Conservation (phyloP, 495 filamentous ascomycete species). For the Penicillium diatomitis region DNA sequence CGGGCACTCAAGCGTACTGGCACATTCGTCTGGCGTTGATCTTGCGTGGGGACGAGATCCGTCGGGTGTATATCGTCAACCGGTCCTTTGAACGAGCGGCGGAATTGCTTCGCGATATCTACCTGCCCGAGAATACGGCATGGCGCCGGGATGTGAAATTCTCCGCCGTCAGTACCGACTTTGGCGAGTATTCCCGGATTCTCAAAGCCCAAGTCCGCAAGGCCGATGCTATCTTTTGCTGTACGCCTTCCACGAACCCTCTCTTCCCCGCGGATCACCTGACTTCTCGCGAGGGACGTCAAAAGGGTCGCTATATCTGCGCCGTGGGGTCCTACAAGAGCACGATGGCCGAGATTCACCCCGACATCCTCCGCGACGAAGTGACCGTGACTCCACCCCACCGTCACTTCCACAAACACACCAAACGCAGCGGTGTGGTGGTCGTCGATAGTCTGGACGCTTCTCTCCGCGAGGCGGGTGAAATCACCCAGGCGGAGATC, state of each 20-base stretch:
- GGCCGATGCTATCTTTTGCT: slow-evolving; percentile 75
- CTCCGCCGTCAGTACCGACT: slow-evolving; percentile 58
- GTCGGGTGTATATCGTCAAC: slow-evolving; percentile 72
- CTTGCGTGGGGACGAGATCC: slow-evolving; percentile 61
- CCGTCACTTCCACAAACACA: slow-evolving; percentile 62
- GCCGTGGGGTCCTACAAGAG: slow-evolving; percentile 78
- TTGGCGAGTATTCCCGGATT: slow-evolving; percentile 60
- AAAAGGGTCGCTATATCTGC: slow-evolving; percentile 67
- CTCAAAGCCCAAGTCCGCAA: slow-evolving; percentile 56
- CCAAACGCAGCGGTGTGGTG: slow-evolving; percentile 61
- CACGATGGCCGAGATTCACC: slow-evolving; percentile 79
- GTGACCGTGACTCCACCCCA: slow-evolving; percentile 41
- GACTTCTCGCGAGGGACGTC: slow-evolving; percentile 58
- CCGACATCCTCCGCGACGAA: slow-evolving; percentile 62
- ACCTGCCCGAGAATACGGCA: slow-evolving; percentile 38
- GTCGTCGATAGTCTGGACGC: slow-evolving; percentile 77
- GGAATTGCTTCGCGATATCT: slow-evolving; percentile 47
- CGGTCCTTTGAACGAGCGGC: slow-evolving; percentile 55
- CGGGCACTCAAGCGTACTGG: slow-evolving; percentile 88
- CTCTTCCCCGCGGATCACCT: slow-evolving; percentile 57
- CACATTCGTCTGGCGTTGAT: slow-evolving; percentile 76
- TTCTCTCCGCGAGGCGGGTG: slow-evolving; percentile 78
- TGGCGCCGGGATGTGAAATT: slow-evolving; percentile 57
- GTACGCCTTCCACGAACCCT: slow-evolving; percentile 51
- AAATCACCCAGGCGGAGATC: slow-evolving; percentile 73